A percentile compares a stretch with the other conserved stretches of the same genome.
Conservation (phyloP, 805 yeast genomes). For the Yarrowia alimentaria region DNA sequence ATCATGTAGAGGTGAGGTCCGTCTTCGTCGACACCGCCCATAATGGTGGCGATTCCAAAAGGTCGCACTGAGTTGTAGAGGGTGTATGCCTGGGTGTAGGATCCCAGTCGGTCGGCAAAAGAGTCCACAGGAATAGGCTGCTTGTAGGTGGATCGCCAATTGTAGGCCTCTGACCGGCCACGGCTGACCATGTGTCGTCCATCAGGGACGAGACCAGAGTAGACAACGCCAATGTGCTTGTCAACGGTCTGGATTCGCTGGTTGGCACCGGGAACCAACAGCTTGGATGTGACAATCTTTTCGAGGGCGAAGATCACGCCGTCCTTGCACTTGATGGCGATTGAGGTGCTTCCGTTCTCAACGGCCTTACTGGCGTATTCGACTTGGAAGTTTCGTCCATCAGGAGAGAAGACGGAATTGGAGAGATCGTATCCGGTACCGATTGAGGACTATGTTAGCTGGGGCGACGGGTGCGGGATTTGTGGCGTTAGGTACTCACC, state of each 20-base stretch:
- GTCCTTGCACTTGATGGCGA: conserved; percentile 88
- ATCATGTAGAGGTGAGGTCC: conserved; percentile 95
- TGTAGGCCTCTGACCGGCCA: conserved; percentile 86
- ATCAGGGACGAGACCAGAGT: conserved; percentile 94
- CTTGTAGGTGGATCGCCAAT: conserved; percentile 74
- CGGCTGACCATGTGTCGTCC: conserved; percentile 90
- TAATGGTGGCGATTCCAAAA: conserved; percentile 87
- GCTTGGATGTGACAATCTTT: conserved; percentile 79
- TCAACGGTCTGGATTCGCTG: conserved; percentile 90
- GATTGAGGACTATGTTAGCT: conserved; percentile 65
- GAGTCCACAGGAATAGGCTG: conserved; percentile 75
- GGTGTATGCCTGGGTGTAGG: conserved; percentile 92
- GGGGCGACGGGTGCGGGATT: neutral
- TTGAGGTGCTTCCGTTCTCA: conserved; percentile 93
- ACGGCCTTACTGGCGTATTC: conserved; percentile 98
- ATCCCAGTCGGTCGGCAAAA: conserved; percentile 81
- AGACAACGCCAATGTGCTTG: conserved; percentile 85
- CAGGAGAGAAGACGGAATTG: conserved; percentile 88
- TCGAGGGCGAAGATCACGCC: conserved; percentile 98
- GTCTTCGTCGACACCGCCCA: conserved; percentile 88
- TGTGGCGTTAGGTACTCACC: conserved; percentile 2
- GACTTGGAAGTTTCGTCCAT: conserved; percentile 75
- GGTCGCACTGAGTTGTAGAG: conserved; percentile 97
- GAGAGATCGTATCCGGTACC: conserved; percentile 99
- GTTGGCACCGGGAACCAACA: conserved; percentile 85